Conservation (phyloP, 768 basidiomycete genomes). For the Leccinum fibrillosum region DNA sequence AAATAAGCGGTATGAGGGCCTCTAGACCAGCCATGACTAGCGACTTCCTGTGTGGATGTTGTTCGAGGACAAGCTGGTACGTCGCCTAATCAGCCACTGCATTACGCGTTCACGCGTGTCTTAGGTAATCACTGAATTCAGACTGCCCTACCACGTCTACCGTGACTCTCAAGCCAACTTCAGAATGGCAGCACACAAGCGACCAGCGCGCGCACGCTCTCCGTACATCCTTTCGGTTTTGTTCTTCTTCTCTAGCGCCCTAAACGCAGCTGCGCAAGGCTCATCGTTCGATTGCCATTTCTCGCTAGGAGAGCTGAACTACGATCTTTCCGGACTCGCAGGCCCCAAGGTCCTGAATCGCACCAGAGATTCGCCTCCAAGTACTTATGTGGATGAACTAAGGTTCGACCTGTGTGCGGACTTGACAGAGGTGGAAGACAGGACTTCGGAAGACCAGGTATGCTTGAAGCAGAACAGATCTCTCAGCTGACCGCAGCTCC, state of each 20-base stretch:
- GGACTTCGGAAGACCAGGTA: slow-evolving; percentile 67
- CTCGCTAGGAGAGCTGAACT: slow-evolving; percentile 41
- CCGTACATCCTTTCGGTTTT: slow-evolving; percentile 8
- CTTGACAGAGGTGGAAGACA: slow-evolving; percentile 42
- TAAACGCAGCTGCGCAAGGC: slow-evolving; percentile 36
- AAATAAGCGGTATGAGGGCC: slow-evolving; percentile 52
- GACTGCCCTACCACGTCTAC: not conserved
- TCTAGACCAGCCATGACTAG: slow-evolving; percentile 57
- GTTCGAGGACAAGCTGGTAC: slow-evolving; percentile 9
- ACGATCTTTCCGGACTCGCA: slow-evolving; percentile 56
- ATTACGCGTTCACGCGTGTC: slow-evolving; percentile 32
- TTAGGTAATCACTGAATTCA: slow-evolving; percentile 24
- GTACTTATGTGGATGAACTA: slow-evolving; percentile 53
- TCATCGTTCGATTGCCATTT: slow-evolving; percentile 52
- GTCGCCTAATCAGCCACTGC: slow-evolving; percentile 15
- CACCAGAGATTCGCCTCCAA: slow-evolving; percentile 61
- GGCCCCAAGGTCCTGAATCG: slow-evolving; percentile 50
- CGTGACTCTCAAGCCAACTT: not conserved
- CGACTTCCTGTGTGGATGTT: slow-evolving; percentile 15
- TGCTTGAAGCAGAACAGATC: slow-evolving; percentile 18
- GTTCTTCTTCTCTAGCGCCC: slow-evolving; percentile 20
- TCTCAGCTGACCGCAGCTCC: slow-evolving; percentile 5
- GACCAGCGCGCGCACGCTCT: slow-evolving; percentile 1
- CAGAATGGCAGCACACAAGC: slow-evolving; percentile 23
- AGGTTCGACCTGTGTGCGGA: slow-evolving; percentile 69